Conservation (phyloP, 1,284 basidiomycete genomes). For the Rhodotorula mucilaginosa region DNA sequence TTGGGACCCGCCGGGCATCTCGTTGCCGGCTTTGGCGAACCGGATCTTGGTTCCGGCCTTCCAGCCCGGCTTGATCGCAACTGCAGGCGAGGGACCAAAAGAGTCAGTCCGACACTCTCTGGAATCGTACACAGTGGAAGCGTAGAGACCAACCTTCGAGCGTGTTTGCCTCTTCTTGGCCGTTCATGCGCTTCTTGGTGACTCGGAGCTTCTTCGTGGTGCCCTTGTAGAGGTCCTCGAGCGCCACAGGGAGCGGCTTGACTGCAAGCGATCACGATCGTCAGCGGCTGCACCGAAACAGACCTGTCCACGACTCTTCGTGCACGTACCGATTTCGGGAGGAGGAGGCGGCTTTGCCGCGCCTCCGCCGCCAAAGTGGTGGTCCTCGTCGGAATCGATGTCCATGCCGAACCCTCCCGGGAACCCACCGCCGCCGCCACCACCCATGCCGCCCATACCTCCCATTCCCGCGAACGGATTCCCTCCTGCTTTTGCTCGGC, state of each 20-base stretch:
- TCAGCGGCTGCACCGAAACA: background rate
- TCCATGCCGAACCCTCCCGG: conserved; percentile 41
- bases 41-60: conserved; percentile 81
- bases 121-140: background rate
- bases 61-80: conserved; percentile 72
- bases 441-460: conserved; percentile 18
- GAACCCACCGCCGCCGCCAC: conserved; percentile 23
- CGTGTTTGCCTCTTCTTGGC: conserved; percentile 81
- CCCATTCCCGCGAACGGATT: conserved; percentile 29
- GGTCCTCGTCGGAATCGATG: conserved; percentile 40
- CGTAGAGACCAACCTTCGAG: conserved; percentile 51
- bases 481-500: conserved; percentile 1
- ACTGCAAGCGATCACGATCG: background rate
- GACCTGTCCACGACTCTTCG: background rate
- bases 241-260: conserved; percentile 77
- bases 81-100: background rate
- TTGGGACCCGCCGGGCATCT: conserved; percentile 65
- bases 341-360: conserved; percentile 19
- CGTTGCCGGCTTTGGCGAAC: conserved; percentile 83
- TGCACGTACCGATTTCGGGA: conserved; percentile 23
- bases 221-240: conserved; percentile 89
- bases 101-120: background rate
- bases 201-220: conserved; percentile 87
- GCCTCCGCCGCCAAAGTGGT: background rate
- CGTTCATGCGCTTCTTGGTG: conserved; percentile 67